Percentiles rank a stretch among this genome's conserved stretches.
These are phyloP conservation scores for Vigna radiata DNA, from an alignment of 306 rosid species.

Conservation along the genomic window DNA sequence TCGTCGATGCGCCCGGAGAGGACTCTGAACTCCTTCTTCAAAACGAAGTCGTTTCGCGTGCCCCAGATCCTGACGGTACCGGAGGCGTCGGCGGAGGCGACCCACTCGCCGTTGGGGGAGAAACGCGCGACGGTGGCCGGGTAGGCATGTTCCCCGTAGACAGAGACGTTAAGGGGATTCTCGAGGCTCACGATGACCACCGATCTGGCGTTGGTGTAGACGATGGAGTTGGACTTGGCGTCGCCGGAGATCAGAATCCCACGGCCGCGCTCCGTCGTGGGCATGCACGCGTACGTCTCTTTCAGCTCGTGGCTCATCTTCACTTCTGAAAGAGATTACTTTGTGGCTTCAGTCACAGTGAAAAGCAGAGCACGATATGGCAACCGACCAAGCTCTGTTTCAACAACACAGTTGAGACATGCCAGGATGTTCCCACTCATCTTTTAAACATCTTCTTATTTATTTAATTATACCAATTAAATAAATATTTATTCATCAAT, in stretches of 20 bases:
- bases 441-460: neutral
- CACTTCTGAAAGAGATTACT: too few species aligned
- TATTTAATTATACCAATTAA: neutral
- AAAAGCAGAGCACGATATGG: neutral
- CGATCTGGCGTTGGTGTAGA: slow-evolving; percentile 90
- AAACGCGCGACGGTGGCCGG: slow-evolving; percentile 85
- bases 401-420: neutral
- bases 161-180: slow-evolving; percentile 81
- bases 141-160: slow-evolving; percentile 88
- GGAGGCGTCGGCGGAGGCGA: slow-evolving; percentile 88
- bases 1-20: slow-evolving; percentile 93
- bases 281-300: slow-evolving; percentile 85
- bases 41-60: slow-evolving; percentile 72
- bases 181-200: slow-evolving; percentile 75
- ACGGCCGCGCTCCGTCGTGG: slow-evolving; percentile 89
- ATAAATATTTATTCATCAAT: too few species aligned
- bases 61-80: slow-evolving; percentile 96
- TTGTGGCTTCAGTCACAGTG: too few species aligned
- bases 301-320: slow-evolving; percentile 60
- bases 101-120: slow-evolving; percentile 97
- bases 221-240: slow-evolving; percentile 67
- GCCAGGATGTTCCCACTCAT: neutral
- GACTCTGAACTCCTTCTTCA: slow-evolving; percentile 92
- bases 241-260: slow-evolving; percentile 94
- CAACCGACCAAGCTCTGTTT: neutral